A percentile compares a stretch with the other conserved stretches of the same genome.
Evolutionary conservation across 179 eudicot genomes (phyloP).

Genomic region (Camellia oleifera): DNA sequence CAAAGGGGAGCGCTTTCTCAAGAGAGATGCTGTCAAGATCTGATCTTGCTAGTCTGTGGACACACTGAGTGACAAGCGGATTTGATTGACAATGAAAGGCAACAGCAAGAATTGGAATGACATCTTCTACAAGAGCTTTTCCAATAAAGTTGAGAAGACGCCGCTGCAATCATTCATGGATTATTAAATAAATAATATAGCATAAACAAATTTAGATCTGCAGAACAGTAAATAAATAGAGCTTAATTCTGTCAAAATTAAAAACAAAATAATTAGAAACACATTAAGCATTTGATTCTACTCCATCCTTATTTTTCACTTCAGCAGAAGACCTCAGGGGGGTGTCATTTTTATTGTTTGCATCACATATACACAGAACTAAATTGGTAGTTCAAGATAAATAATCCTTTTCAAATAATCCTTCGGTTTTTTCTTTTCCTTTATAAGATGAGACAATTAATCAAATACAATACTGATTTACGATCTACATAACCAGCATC

Average conservation of each 20-base stretch:
- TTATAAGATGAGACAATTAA: neutral
- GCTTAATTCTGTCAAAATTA: neutral
- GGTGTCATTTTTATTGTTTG: neutral
- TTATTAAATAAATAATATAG: conserved; percentile 4
- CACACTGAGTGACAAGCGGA: conserved; percentile 33
- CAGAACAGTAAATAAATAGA: neutral
- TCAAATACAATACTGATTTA: neutral
- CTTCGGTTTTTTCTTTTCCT: neutral
- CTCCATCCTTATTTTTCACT: neutral
- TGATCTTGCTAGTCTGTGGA: conserved; percentile 40
- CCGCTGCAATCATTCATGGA: conserved; percentile 32
- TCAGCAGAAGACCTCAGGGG: too few species aligned
- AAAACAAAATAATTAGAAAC: neutral
- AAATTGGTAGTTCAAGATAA: conserved; percentile 1
- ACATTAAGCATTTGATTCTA: neutral
- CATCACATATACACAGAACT: neutral
- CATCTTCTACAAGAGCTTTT: conserved; percentile 49
- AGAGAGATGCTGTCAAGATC: conserved; percentile 36
- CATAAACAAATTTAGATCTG: neutral
- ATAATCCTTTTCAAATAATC: neutral
- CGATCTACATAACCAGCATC: too few species aligned
- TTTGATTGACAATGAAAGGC: conserved; percentile 35
- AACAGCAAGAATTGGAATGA: conserved; percentile 34
- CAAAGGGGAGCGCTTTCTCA: conserved; percentile 42
- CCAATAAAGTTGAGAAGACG: conserved; percentile 45